Conservation (phyloP, 2,329 filamentous ascomycete species). For the Claviceps maximensis region DNA sequence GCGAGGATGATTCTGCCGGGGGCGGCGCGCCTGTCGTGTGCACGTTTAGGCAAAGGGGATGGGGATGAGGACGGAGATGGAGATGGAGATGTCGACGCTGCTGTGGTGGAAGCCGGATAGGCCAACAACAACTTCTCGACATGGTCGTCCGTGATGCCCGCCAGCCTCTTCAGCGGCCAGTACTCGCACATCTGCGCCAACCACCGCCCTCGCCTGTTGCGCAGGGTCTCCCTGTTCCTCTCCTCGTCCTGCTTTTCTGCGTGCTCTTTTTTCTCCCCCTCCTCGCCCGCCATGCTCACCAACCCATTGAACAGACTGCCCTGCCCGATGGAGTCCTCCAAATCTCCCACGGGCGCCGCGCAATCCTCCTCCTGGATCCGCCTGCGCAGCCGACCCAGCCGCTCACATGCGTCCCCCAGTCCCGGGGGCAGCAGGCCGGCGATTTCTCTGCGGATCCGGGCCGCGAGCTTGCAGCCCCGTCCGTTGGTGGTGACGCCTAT, state of each 20-base stretch:
- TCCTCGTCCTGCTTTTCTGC: slow-evolving; percentile 7
- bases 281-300: slow-evolving; percentile 44
- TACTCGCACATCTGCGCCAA: slow-evolving; percentile 95
- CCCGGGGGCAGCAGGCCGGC: slow-evolving; percentile 62
- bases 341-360: slow-evolving; percentile 20
- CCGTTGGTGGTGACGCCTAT: slow-evolving; percentile 94
- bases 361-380: slow-evolving; percentile 62
- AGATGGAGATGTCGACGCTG: not conserved
- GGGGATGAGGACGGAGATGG: no score
- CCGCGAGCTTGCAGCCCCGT: slow-evolving; percentile 84
- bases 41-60: slow-evolving; percentile 12
- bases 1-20: slow-evolving; percentile 71
- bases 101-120: slow-evolving; percentile 39
- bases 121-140: slow-evolving; percentile 63
- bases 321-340: slow-evolving; percentile 58
- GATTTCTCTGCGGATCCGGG: slow-evolving; percentile 78
- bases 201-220: slow-evolving; percentile 80
- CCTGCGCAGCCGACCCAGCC: slow-evolving; percentile 59
- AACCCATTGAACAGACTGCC: slow-evolving; percentile 73
- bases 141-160: slow-evolving; percentile 66
- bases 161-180: slow-evolving; percentile 79
- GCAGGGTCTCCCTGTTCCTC: slow-evolving; percentile 21
- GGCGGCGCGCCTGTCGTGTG: slow-evolving; percentile 9
- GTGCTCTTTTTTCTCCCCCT: slow-evolving; percentile 38
- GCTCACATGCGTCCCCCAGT: slow-evolving; percentile 63